Evolutionary conservation across 176 grass and related monocot species (phyloP).

Genomic region (Rhipidocladum racemiflorum): DNA sequence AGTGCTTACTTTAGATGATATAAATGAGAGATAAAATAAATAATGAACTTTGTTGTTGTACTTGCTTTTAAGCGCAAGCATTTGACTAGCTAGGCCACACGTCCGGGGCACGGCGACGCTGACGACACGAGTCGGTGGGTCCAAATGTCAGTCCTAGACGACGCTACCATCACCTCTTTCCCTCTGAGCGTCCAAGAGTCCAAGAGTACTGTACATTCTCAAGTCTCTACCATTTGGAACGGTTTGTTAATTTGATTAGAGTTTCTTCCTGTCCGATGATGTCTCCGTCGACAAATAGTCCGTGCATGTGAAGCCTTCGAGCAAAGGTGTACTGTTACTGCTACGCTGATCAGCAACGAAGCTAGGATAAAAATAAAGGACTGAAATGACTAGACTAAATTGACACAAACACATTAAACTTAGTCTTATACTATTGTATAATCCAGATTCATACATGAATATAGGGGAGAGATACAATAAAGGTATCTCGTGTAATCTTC

Average conservation of each 20-base stretch:
- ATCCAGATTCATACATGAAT: too few relatives aligned
- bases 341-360: too few relatives aligned
- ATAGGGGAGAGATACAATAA: too few relatives aligned
- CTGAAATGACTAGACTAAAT: too few relatives aligned
- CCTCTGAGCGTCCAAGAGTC: background rate
- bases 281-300: background rate
- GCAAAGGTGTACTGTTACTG: slow-evolving; percentile 7
- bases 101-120: slow-evolving; percentile 16
- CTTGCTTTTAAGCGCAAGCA: background rate
- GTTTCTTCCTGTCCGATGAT: background rate
- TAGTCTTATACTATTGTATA: too few relatives aligned
- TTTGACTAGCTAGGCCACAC: slow-evolving; percentile 31
- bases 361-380: too few relatives aligned
- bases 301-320: slow-evolving; percentile 11
- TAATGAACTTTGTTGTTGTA: too few relatives aligned
- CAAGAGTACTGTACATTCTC: background rate
- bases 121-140: background rate
- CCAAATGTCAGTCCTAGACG: background rate
- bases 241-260: slow-evolving; percentile 13
- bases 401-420: too few relatives aligned
- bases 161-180: background rate
- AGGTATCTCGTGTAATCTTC: too few relatives aligned
- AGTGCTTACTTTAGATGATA: too few relatives aligned
- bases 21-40: too few relatives aligned
- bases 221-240: background rate